These are phyloP conservation scores for Corchorus olitorius DNA, from an alignment of 345 rosid genomes.

Conservation along the genomic window DNA sequence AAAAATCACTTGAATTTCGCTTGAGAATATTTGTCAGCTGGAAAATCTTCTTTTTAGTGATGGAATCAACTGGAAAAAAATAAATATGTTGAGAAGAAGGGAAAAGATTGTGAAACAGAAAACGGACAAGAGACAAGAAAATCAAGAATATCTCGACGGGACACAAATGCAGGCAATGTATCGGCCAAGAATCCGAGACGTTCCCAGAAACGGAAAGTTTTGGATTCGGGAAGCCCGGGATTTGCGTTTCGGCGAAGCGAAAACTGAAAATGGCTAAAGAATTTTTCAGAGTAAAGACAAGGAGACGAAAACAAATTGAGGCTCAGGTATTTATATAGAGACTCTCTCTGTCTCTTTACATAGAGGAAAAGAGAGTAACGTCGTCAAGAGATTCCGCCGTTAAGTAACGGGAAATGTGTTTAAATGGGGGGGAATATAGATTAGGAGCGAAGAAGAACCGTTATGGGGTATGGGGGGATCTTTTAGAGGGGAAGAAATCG, in stretches of 20 bases:
- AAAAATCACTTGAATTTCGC: conserved; percentile 25
- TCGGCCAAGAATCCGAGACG: conserved; percentile 19
- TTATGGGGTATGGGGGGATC: neutral
- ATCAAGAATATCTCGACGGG: conserved; percentile 6
- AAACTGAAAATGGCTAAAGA: conserved; percentile 9
- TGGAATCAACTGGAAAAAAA: too few relatives aligned
- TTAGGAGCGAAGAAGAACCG: conserved; percentile 18
- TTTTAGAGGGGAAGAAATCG: conserved; percentile 6
- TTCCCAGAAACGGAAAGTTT: conserved; percentile 19
- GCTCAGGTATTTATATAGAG: conserved; percentile 41
- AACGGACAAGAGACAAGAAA: neutral
- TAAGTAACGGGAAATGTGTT: conserved; percentile 43
- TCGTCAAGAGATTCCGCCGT: conserved; percentile 41
- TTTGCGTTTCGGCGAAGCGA: conserved; percentile 24
- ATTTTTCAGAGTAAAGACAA: conserved; percentile 22
- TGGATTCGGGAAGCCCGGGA: conserved; percentile 34
- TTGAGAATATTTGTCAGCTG: neutral
- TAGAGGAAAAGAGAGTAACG: conserved; percentile 34
- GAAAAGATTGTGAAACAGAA: neutral
- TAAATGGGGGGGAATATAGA: neutral
- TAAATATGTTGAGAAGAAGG: too few relatives aligned
- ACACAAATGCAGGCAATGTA: conserved; percentile 25
- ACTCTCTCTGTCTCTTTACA: too few relatives aligned
- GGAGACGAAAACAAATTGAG: conserved; percentile 31
- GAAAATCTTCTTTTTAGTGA: neutral